These are phyloP conservation scores for Boletus vermiculosoides DNA, from an alignment of 768 basidiomycete genomes.

Conservation along the genomic window DNA sequence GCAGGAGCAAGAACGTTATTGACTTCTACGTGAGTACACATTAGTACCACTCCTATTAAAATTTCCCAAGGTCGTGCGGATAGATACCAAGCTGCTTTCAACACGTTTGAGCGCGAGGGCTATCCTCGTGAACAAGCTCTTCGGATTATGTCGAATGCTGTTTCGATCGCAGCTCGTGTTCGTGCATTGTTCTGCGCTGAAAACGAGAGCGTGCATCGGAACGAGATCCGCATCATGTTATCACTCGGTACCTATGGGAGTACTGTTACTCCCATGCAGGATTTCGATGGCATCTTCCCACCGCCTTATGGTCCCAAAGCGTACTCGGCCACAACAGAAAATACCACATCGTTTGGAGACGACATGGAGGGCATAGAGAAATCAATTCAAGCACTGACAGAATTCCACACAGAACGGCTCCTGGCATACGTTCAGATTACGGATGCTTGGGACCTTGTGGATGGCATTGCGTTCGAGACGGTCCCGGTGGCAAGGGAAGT, in stretches of 20 bases:
- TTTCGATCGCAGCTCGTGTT: slow-evolving; percentile 52
- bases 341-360: slow-evolving; percentile 44
- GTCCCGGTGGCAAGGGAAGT: slow-evolving; percentile 68
- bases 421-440: slow-evolving; percentile 48
- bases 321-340: slow-evolving; percentile 34
- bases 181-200: slow-evolving; percentile 34
- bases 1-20: slow-evolving; percentile 67
- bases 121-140: slow-evolving; percentile 43
- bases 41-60: not conserved
- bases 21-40: slow-evolving; percentile 57
- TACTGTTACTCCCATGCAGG: slow-evolving; percentile 60
- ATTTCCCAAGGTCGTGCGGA: not conserved
- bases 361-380: slow-evolving; percentile 32
- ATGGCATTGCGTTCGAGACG: slow-evolving; percentile 76
- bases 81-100: slow-evolving; percentile 67
- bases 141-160: slow-evolving; percentile 51
- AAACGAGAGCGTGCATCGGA: slow-evolving; percentile 10
- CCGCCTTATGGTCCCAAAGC: slow-evolving; percentile 67
- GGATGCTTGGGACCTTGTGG: slow-evolving; percentile 53
- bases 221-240: slow-evolving; percentile 52
- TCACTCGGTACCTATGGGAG: slow-evolving; percentile 78
- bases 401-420: slow-evolving; percentile 66
- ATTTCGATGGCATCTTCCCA: slow-evolving; percentile 75
- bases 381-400: slow-evolving; percentile 51
- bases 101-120: slow-evolving; percentile 52